Evolutionary conservation across 2,329 filamentous ascomycete genomes (phyloP).

Genomic region (Dothiorella sarmentorum): DNA sequence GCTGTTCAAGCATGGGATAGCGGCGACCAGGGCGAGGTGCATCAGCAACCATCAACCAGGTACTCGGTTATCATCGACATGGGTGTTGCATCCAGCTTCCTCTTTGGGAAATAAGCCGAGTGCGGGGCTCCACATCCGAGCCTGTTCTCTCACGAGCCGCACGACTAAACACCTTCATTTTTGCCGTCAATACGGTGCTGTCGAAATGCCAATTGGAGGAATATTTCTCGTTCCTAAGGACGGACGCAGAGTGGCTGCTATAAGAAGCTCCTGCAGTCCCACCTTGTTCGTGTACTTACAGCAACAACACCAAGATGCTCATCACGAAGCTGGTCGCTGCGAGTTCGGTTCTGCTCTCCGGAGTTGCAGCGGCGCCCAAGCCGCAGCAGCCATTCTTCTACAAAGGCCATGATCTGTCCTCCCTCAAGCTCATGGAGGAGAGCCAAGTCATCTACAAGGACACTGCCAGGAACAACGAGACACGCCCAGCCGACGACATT

Average conservation of each 20-base stretch:
- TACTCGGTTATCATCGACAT: background rate
- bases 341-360: background rate
- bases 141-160: background rate
- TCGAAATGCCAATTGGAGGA: background rate
- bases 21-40: background rate
- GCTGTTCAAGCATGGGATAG: background rate
- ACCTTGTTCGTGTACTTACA: background rate
- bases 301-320: background rate
- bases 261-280: background rate
- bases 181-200: background rate
- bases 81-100: background rate
- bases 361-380: background rate
- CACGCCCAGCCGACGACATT: conserved; percentile 25
- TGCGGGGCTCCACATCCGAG: conserved; percentile 6
- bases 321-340: background rate
- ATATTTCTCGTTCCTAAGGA: background rate
- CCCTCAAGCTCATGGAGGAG: conserved; percentile 12
- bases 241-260: background rate
- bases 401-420: conserved; percentile 16
- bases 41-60: background rate
- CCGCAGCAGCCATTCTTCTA: conserved; percentile 11
- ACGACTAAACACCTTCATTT: background rate
- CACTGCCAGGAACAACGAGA: conserved; percentile 30
- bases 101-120: background rate
- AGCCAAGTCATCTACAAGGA: conserved; percentile 30